Percentiles rank a stretch among this genome's conserved stretches.
phyloP scores from a whole-genome alignment of 1,284 basidiomycete species.

The Neotropicomus parvogracilis region DNA sequence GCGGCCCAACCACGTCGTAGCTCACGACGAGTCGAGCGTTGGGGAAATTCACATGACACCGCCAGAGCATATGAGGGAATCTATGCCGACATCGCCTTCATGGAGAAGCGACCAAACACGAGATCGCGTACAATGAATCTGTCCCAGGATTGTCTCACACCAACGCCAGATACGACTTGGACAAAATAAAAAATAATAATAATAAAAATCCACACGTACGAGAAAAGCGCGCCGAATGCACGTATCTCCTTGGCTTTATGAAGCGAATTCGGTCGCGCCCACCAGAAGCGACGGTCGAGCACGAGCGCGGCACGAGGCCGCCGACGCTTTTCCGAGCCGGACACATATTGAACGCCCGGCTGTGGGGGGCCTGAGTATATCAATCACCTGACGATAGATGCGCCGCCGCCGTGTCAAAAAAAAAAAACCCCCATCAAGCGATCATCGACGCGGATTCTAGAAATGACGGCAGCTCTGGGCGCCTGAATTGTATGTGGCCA shows the following conservation, averaged over 20 bases:
- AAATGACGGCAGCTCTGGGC: slow-evolving; percentile 18
- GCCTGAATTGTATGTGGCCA: too few relatives aligned
- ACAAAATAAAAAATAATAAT: slow-evolving; percentile 3
- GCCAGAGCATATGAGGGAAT: slow-evolving; percentile 5
- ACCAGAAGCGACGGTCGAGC: slow-evolving; percentile 9
- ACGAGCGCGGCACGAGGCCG: too few relatives aligned
- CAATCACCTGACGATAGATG: slow-evolving; percentile 3
- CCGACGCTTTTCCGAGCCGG: too few relatives aligned
- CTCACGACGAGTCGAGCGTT: slow-evolving; percentile 4
- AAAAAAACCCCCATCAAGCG: slow-evolving; percentile 3
- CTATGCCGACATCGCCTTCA: slow-evolving; percentile 20
- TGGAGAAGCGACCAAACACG: slow-evolving; percentile 3
- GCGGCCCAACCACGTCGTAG: too few relatives aligned
- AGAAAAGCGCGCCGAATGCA: slow-evolving; percentile 1
- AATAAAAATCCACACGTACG: too few relatives aligned
- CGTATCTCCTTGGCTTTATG: not conserved
- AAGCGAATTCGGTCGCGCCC: not conserved
- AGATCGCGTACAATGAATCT: slow-evolving; percentile 14
- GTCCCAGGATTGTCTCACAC: slow-evolving; percentile 5
- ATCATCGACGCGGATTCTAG: slow-evolving; percentile 4
- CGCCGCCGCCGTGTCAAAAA: slow-evolving; percentile 1
- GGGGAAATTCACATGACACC: slow-evolving; percentile 1
- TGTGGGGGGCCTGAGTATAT: slow-evolving; percentile 5
- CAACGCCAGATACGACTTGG: not conserved
- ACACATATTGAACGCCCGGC: not conserved